Base-by-base conservation (phyloP, 352 stramenopile genomes). In the Globisporangium middletonii region DNA sequence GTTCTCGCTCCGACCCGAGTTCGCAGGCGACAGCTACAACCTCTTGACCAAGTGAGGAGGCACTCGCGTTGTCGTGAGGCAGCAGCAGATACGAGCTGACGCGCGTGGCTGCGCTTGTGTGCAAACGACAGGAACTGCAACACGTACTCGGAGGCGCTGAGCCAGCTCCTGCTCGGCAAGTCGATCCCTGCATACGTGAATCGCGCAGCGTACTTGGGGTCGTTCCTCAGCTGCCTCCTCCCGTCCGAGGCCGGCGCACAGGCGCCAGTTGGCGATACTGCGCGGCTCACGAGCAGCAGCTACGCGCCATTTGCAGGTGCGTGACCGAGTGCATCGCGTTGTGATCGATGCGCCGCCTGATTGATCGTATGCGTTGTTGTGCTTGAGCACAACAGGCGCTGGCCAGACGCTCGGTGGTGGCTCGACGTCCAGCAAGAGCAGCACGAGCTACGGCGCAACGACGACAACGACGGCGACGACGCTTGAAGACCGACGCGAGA, bases 111-210 rank as follows among this genome's bases (percentile, higher is more conserved):
- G 18, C 18, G 4, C 33, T 44, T 18, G 13, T 6, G 2, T 28
- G 35, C 5, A 15, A 4, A 27, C 26, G 30, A 28, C 55, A 71
- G 79, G 67, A 98, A 98, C 71, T 98, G 94, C 75, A 98, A 98
- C 72, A 77, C 94, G 62, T 98, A 97, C 74, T 82, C 89, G 15
- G 93, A 98, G 69, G 88, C 73, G 27, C 64, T 89, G 18, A 90
- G 84, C 46, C 91, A 86, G 56, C 63, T 87, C 47, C 76, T 98
- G 28, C 60, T 98, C 50, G 63, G 63, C 30, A 82, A 79, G 30
- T 66, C 77, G 13, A 96, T 98, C 55, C 94, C 94, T 6, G 61
- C 72, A 37, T 94, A 97, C 72, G 76, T 98, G 48, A 98, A 98
- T 61, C 89, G 94, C 59, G 83, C 89, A 4, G 89, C 92, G n/a